phyloP scores from a whole-genome alignment of 192 early-diverging fungal species.

The Coemansia sp. region DNA sequence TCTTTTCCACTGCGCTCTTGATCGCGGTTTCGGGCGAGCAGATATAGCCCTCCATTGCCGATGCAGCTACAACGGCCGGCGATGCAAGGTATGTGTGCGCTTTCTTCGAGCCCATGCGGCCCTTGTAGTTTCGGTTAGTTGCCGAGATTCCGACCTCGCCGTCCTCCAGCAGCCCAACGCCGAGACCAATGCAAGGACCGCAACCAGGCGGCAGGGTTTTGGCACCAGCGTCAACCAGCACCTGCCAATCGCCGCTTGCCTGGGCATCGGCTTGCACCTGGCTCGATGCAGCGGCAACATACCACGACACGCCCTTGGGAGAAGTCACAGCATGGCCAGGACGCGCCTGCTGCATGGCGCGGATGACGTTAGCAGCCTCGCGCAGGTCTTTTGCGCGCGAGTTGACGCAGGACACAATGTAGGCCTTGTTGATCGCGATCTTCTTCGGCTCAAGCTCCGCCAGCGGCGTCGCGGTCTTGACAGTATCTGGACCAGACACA shows the following conservation, averaged over 20 bases:
- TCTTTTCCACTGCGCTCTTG: constrained; percentile 6
- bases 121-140: constrained; percentile 99
- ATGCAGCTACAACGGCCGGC: constrained; percentile 94
- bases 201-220: constrained; percentile 90
- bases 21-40: constrained; percentile 56
- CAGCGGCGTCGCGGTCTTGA: constrained; percentile 88
- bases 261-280: constrained; percentile 90
- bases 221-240: constrained; percentile 85
- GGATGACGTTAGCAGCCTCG: constrained; percentile 81
- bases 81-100: constrained; percentile 94
- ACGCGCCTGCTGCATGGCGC: constrained; percentile 32
- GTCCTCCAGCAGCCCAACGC: constrained; percentile 90
- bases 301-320: constrained; percentile 78
- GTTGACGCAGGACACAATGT: constrained; percentile 95
- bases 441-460: constrained; percentile 67
- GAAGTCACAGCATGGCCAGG: constrained; percentile 24
- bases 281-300: constrained; percentile 91
- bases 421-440: constrained; percentile 92
- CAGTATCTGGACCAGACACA: constrained; percentile 93
- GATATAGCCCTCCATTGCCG: constrained; percentile 86
- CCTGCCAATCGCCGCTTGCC: constrained; percentile 83
- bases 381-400: constrained; percentile 87
- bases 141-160: constrained; percentile 98
- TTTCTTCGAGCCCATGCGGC: constrained; percentile 93
- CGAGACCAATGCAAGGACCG: constrained; percentile 95